phyloP scores from a whole-genome alignment of 495 filamentous ascomycete genomes.

The Oleoguttula mirabilis region DNA sequence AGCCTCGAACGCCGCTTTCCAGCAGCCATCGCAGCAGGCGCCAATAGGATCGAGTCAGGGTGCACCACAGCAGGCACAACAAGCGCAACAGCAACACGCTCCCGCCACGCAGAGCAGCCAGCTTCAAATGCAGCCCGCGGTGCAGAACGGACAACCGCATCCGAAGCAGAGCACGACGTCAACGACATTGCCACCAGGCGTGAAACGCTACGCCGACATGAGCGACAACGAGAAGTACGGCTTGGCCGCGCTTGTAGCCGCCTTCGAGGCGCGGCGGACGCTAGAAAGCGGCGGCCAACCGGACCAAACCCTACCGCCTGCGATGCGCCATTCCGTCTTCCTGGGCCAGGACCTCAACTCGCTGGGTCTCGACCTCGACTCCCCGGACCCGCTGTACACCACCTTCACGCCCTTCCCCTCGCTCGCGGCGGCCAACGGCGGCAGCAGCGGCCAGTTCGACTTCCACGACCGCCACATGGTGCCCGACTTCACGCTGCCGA shows the following conservation, averaged over 20 bases:
- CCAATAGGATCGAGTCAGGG: slow-evolving; percentile 6
- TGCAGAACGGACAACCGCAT: slow-evolving; percentile 7
- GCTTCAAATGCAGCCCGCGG: slow-evolving; percentile 24
- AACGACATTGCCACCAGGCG: too few relatives aligned
- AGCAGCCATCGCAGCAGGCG: slow-evolving; percentile 15
- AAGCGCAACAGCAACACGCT: slow-evolving; percentile 8
- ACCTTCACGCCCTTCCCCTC: slow-evolving; percentile 64
- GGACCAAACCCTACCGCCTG: slow-evolving; percentile 23
- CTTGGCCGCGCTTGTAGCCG: slow-evolving; percentile 58
- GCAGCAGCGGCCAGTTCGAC: slow-evolving; percentile 26
- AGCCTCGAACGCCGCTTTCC: neutral
- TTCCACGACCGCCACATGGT: slow-evolving; percentile 51
- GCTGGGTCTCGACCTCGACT: slow-evolving; percentile 66
- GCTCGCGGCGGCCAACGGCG: slow-evolving; percentile 5
- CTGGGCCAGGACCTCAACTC: slow-evolving; percentile 66
- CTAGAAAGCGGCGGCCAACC: slow-evolving; percentile 8
- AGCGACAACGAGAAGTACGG: slow-evolving; percentile 68
- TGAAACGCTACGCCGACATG: slow-evolving; percentile 59
- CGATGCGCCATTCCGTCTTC: slow-evolving; percentile 54
- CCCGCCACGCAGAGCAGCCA: slow-evolving; percentile 8
- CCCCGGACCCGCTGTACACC: slow-evolving; percentile 49
- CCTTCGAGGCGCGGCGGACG: slow-evolving; percentile 11
- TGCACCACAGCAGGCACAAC: slow-evolving; percentile 7
- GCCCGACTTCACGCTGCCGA: slow-evolving; percentile 65
- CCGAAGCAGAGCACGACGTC: too few relatives aligned